Percentiles rank a stretch among this genome's conserved stretches.
These are phyloP conservation scores for Jatropha multifida DNA, from an alignment of 441 rosid genomes.

Conservation along the genomic window DNA sequence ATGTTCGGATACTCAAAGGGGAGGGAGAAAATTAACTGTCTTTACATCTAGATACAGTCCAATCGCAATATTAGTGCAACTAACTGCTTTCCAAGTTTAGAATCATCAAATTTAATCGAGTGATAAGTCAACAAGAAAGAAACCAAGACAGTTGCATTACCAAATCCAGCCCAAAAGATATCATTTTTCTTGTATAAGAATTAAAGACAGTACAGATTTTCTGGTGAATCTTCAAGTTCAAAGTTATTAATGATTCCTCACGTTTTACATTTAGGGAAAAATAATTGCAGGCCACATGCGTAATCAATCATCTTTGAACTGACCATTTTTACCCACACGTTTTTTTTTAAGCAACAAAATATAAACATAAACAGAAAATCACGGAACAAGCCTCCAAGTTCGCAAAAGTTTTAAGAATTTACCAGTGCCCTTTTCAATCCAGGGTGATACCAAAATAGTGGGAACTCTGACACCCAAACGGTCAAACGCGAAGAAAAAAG, in stretches of 20 bases:
- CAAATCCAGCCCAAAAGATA: background rate
- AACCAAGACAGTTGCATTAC: background rate
- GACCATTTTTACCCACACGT: background rate
- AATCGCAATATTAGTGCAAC: background rate
- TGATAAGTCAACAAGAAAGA: background rate
- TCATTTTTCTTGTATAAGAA: background rate
- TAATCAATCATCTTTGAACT: background rate
- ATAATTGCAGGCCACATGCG: background rate
- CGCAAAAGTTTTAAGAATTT: slow-evolving; percentile 19
- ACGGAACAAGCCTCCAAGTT: background rate
- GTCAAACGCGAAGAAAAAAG: slow-evolving; percentile 77
- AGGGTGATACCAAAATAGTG: slow-evolving; percentile 69
- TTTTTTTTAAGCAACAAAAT: background rate
- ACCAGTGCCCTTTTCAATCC: slow-evolving; percentile 95
- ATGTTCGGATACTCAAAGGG: background rate
- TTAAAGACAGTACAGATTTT: background rate
- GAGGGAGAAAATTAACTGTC: background rate
- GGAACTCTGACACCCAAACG: slow-evolving; percentile 94
- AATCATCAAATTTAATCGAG: background rate
- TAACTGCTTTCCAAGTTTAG: background rate
- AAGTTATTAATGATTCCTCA: background rate
- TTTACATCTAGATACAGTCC: background rate
- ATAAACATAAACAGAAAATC: background rate
- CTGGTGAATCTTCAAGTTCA: background rate
- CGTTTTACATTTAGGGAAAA: background rate